Evolutionary conservation across 75 land plant species (phyloP).

Genomic region (Isoetes taiwanensis): DNA sequence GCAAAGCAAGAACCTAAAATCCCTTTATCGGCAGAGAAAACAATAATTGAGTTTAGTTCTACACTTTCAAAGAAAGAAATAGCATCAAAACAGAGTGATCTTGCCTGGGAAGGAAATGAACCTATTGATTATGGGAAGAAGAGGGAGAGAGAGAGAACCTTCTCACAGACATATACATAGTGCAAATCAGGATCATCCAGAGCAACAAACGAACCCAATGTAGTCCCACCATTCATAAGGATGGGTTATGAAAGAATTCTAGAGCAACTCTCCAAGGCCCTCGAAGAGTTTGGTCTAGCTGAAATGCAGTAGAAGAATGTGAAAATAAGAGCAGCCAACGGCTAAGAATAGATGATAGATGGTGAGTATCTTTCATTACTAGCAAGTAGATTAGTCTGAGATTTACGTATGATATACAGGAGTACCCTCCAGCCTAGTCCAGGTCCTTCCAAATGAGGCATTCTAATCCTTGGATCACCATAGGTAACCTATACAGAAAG

Average conservation of each 20-base stretch:
- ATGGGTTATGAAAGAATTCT: constrained; percentile 9
- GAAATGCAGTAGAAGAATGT: background rate
- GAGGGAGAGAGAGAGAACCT: too few relatives aligned
- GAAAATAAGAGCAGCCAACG: too few relatives aligned
- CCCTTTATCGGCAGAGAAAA: too few relatives aligned
- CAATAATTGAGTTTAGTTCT: too few relatives aligned
- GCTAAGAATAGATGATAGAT: too few relatives aligned
- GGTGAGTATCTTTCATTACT: background rate
- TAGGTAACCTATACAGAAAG: constrained; percentile 59
- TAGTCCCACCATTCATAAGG: constrained; percentile 11
- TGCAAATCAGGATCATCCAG: constrained; percentile 21
- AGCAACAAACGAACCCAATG: constrained; percentile 8
- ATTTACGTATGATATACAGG: constrained; percentile 60
- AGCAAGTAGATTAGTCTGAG: background rate
- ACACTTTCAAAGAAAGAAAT: too few relatives aligned
- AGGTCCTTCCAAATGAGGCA: constrained; percentile 46
- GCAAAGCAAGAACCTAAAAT: too few relatives aligned
- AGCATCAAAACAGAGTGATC: too few relatives aligned
- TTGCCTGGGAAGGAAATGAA: too few relatives aligned
- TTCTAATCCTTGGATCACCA: constrained; percentile 81
- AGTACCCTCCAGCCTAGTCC: constrained; percentile 36
- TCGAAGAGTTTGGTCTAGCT: constrained; percentile 25
- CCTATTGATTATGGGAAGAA: too few relatives aligned
- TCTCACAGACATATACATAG: constrained; percentile 24
- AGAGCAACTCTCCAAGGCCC: constrained; percentile 9